These are phyloP conservation scores for Breynia disticha DNA, from an alignment of 441 rosid species.

Conservation along the genomic window DNA sequence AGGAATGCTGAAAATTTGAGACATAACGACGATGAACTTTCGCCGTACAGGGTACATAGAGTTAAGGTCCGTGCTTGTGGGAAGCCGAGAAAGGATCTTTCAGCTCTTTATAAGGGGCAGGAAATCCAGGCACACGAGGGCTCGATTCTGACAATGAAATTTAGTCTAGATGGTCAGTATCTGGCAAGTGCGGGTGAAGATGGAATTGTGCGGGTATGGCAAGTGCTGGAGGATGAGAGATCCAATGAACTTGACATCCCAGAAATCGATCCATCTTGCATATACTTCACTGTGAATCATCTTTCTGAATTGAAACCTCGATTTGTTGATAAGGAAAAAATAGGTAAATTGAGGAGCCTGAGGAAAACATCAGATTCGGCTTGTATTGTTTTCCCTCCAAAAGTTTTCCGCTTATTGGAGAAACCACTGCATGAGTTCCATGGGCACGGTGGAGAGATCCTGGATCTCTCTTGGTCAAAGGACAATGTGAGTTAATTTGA, in stretches of 20 bases:
- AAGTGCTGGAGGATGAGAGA: slow-evolving; percentile 49
- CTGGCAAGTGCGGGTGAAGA: slow-evolving; percentile 87
- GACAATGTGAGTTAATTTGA: slow-evolving; percentile 37
- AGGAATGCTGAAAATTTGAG: slow-evolving; percentile 16
- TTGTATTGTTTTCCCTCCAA: slow-evolving; percentile 76
- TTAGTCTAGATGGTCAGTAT: slow-evolving; percentile 68
- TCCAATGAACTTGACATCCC: slow-evolving; percentile 33
- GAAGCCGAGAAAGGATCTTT: slow-evolving; percentile 61
- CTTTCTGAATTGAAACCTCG: slow-evolving; percentile 43
- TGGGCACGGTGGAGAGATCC: slow-evolving; percentile 60
- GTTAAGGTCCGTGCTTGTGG: slow-evolving; percentile 38
- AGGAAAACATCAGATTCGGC: slow-evolving; percentile 37
- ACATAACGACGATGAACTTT: slow-evolving; percentile 9
- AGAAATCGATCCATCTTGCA: slow-evolving; percentile 47
- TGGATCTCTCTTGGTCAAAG: slow-evolving; percentile 85
- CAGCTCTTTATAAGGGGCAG: slow-evolving; percentile 56
- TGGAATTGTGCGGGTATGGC: slow-evolving; percentile 67
- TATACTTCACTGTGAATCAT: slow-evolving; percentile 53
- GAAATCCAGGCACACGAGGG: slow-evolving; percentile 66
- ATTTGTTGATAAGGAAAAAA: slow-evolving; percentile 35
- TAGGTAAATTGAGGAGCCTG: slow-evolving; percentile 31
- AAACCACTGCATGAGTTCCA: slow-evolving; percentile 61
- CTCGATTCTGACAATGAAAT: slow-evolving; percentile 74
- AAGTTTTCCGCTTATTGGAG: slow-evolving; percentile 49
- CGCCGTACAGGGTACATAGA: slow-evolving; percentile 33